Conservation (phyloP, 768 basidiomycete genomes). For the Termitomyces sp. region DNA sequence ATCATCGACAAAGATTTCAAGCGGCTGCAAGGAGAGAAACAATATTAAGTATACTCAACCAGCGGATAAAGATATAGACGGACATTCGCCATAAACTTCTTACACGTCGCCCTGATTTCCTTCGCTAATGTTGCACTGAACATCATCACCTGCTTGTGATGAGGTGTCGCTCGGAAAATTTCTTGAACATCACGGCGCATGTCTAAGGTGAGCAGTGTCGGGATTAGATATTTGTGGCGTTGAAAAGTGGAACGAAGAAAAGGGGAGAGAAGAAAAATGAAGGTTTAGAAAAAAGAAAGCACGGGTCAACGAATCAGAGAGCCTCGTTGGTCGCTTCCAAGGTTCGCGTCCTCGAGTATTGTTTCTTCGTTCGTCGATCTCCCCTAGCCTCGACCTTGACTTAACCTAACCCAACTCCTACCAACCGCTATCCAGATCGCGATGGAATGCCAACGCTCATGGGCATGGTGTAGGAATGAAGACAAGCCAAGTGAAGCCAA, state of each 20-base stretch:
- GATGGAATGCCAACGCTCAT: conserved; percentile 34
- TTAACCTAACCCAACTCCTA: conserved; percentile 35
- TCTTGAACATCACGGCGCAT: conserved; percentile 99
- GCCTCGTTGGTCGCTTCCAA: conserved; percentile 34
- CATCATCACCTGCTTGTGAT: conserved; percentile 99
- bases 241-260: conserved; percentile 51
- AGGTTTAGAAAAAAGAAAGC: conserved; percentile 21
- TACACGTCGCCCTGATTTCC: conserved; percentile 96
- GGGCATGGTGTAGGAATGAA: conserved; percentile 32
- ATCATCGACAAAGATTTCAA: conserved; percentile 99
- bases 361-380: conserved; percentile 25
- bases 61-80: conserved; percentile 27
- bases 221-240: conserved; percentile 55
- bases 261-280: conserved; percentile 38
- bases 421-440: conserved; percentile 34
- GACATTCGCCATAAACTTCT: conserved; percentile 99
- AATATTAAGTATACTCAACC: neutral
- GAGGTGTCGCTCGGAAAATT: conserved; percentile 97
- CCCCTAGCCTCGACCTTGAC: conserved; percentile 30
- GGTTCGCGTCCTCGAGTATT: conserved; percentile 28
- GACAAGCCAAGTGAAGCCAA: conserved; percentile 38
- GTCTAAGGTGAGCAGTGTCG: conserved; percentile 78
- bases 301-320: conserved; percentile 20
- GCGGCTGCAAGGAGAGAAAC: conserved; percentile 54
- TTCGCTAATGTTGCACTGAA: conserved; percentile 98